phyloP scores from a whole-genome alignment of 495 filamentous ascomycete genomes.

The Penicillium arizonense region DNA sequence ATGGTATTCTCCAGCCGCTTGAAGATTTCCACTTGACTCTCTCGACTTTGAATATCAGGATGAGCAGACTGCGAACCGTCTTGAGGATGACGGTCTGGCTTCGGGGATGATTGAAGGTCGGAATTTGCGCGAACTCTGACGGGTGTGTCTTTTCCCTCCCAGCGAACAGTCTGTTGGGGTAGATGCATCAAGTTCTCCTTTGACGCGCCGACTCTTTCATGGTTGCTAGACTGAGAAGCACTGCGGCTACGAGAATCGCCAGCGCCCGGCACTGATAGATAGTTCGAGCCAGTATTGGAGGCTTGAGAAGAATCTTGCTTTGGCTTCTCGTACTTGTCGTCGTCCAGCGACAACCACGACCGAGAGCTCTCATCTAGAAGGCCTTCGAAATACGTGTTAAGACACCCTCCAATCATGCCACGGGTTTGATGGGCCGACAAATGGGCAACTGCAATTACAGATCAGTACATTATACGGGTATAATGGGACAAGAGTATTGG shows the following conservation, averaged over 20 bases:
- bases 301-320: background rate
- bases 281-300: constrained; percentile 1
- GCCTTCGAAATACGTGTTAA: constrained; percentile 49
- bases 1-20: constrained; percentile 75
- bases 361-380: constrained; percentile 22
- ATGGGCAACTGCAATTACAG: constrained; percentile 23
- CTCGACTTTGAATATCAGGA: constrained; percentile 18
- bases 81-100: constrained; percentile 14
- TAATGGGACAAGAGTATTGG: background rate
- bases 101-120: constrained; percentile 26
- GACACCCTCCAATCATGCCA: constrained; percentile 51
- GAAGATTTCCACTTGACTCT: constrained; percentile 51
- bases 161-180: constrained; percentile 12
- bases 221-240: constrained; percentile 28
- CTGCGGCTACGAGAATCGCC: constrained; percentile 29
- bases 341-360: constrained; percentile 12
- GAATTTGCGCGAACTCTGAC: constrained; percentile 30
- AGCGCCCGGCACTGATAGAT: constrained; percentile 20
- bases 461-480: constrained; percentile 4
- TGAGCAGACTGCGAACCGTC: constrained; percentile 16
- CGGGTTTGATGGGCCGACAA: constrained; percentile 49
- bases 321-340: constrained; percentile 11
- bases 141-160: constrained; percentile 19
- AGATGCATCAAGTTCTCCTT: constrained; percentile 16
- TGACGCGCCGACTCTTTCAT: constrained; percentile 10